Evolutionary conservation across 768 basidiomycete genomes (phyloP).

Genomic region (Sporobolomyces phaffii): DNA sequence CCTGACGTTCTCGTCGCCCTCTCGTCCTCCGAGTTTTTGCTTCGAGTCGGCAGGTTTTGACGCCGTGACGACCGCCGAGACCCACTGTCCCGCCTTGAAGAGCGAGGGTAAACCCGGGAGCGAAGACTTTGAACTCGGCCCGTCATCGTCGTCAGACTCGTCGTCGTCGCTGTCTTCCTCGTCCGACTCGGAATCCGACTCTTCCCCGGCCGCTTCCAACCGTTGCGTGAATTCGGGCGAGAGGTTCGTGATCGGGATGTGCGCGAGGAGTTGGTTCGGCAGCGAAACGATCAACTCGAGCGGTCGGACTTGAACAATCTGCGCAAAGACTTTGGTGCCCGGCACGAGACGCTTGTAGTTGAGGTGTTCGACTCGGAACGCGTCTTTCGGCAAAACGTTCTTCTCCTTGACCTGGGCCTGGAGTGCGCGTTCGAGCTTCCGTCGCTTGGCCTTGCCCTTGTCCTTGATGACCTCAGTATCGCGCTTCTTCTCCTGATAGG

Average conservation of each 20-base stretch:
- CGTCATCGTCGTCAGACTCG: slow-evolving; percentile 38
- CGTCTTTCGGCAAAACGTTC: slow-evolving; percentile 45
- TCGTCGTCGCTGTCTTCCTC: slow-evolving; percentile 48
- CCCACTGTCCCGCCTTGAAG: slow-evolving; percentile 77
- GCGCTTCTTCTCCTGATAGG: slow-evolving; percentile 6
- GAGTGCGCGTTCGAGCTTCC: slow-evolving; percentile 43
- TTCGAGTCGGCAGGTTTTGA: slow-evolving; percentile 64
- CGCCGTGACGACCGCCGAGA: slow-evolving; percentile 67
- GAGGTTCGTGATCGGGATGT: slow-evolving; percentile 89
- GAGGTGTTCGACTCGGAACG: slow-evolving; percentile 74
- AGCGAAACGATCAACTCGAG: slow-evolving; percentile 85
- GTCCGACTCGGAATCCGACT: slow-evolving; percentile 42
- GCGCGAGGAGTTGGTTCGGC: slow-evolving; percentile 89
- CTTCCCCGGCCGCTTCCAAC: slow-evolving; percentile 58
- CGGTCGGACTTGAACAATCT: slow-evolving; percentile 76
- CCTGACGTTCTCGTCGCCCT: slow-evolving; percentile 61
- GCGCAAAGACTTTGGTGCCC: slow-evolving; percentile 83
- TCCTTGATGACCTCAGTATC: slow-evolving; percentile 41
- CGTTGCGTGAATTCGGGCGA: slow-evolving; percentile 67
- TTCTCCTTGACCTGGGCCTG: slow-evolving; percentile 41
- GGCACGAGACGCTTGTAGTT: slow-evolving; percentile 84
- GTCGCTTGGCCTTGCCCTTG: slow-evolving; percentile 49
- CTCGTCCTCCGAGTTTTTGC: slow-evolving; percentile 53
- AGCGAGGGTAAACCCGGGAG: slow-evolving; percentile 68
- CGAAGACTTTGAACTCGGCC: not conserved